Conservation (phyloP, 78 protist species). For the Dictyostelium purpureum region DNA sequence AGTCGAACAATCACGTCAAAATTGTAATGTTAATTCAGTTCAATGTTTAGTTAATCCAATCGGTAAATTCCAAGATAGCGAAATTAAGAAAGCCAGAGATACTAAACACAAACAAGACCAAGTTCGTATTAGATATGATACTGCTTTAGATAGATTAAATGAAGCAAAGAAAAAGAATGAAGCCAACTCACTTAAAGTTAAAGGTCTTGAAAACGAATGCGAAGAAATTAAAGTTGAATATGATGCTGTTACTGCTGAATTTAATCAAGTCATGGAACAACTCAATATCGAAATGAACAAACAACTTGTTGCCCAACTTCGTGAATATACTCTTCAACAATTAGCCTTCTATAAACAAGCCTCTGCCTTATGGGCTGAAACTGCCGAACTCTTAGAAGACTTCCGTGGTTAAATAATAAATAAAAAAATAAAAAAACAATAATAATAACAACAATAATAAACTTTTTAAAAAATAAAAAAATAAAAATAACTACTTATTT, state of each 20-base stretch:
- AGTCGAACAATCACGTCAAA: conserved; percentile 67
- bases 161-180: conserved; percentile 48
- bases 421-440: too few species aligned
- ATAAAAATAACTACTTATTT: too few species aligned
- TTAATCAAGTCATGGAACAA: conserved; percentile 41
- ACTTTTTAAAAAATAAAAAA: too few species aligned
- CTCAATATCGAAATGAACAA: conserved; percentile 53
- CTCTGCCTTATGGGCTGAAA: conserved; percentile 53
- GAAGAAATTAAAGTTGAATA: conserved; percentile 53
- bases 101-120: conserved; percentile 64
- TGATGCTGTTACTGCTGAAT: conserved; percentile 45
- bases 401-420: too few species aligned
- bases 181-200: conserved; percentile 63
- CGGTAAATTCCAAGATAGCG: conserved; percentile 68
- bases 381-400: conserved; percentile 12
- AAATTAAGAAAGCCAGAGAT: conserved; percentile 58
- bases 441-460: too few species aligned
- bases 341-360: conserved; percentile 70
- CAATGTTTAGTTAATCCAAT: conserved; percentile 50
- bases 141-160: conserved; percentile 21
- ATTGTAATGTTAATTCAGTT: conserved; percentile 50
- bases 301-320: conserved; percentile 50
- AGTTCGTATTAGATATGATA: conserved; percentile 41
- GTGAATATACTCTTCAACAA: conserved; percentile 73
- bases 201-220: conserved; percentile 43